Evolutionary conservation across 495 filamentous ascomycete genomes (phyloP).

Genomic region (Neurospora cerealis): DNA sequence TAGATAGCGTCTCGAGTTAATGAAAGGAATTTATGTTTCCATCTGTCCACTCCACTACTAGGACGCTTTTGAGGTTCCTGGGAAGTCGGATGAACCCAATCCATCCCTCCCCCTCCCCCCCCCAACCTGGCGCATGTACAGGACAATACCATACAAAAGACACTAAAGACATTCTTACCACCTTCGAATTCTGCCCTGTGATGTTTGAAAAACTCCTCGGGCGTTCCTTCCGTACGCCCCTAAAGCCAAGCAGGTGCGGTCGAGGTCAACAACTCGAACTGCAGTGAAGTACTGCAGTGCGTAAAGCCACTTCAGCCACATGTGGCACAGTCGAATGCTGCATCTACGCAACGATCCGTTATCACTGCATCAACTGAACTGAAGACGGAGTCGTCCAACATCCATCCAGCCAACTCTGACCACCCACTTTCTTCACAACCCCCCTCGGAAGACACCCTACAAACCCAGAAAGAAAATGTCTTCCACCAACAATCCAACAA

Average conservation of each 20-base stretch:
- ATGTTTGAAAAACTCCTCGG: not conserved
- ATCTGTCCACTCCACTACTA: not conserved
- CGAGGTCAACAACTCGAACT: not conserved
- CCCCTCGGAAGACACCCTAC: not conserved
- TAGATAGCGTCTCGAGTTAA: not conserved
- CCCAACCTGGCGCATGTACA: not conserved
- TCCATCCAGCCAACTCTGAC: not conserved
- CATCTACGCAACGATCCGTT: not conserved
- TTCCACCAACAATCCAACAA: conserved; percentile 6
- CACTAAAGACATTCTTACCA: not conserved
- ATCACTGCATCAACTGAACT: not conserved
- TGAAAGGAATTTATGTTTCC: not conserved
- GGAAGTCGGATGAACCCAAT: not conserved
- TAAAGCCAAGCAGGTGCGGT: not conserved
- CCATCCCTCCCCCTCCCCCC: not conserved
- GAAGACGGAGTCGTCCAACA: not conserved
- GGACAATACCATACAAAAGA: not conserved
- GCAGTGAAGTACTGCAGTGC: not conserved
- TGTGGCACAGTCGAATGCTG: not conserved
- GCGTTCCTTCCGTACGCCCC: not conserved
- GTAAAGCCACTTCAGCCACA: not conserved
- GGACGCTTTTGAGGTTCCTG: not conserved
- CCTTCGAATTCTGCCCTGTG: not conserved
- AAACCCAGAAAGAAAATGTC: not conserved
- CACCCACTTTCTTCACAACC: not conserved